Conservation (phyloP, 257 asterid genomes). For the Capsicum rhomboideum region DNA sequence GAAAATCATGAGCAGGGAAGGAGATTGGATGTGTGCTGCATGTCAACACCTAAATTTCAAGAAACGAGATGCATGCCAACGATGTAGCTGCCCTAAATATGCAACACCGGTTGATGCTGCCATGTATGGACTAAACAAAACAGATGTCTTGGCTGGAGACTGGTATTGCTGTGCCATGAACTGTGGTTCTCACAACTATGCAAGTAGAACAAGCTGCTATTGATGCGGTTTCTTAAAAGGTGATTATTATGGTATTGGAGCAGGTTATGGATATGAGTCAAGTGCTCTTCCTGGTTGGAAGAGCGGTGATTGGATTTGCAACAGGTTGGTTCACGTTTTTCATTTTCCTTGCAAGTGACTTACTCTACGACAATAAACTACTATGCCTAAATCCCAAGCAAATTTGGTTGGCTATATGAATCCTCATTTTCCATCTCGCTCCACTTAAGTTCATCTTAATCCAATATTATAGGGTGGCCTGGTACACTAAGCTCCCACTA, state of each 20-base stretch:
- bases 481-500: not conserved
- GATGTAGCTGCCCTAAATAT: slow-evolving; percentile 66
- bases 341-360: not conserved
- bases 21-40: slow-evolving; percentile 87
- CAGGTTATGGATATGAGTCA: slow-evolving; percentile 38
- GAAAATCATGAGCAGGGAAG: slow-evolving; percentile 58
- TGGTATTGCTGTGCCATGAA: slow-evolving; percentile 63
- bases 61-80: slow-evolving; percentile 64
- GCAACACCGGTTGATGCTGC: slow-evolving; percentile 42
- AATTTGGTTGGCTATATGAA: not conserved
- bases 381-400: not conserved
- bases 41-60: slow-evolving; percentile 77
- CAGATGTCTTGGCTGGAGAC: slow-evolving; percentile 63
- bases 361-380: too few species aligned
- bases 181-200: slow-evolving; percentile 85
- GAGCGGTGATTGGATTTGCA: slow-evolving; percentile 86
- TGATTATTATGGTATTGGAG: slow-evolving; percentile 39
- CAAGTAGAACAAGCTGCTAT: slow-evolving; percentile 68
- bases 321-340: slow-evolving; percentile 24
- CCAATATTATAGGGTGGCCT: not conserved
- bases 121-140: slow-evolving; percentile 35
- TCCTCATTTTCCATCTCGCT: not conserved
- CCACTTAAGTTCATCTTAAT: not conserved
- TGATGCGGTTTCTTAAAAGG: slow-evolving; percentile 40
- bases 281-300: slow-evolving; percentile 75